Percentiles rank a stretch among this genome's conserved stretches.
Conservation (phyloP, 768 basidiomycete species). For the Sarcodon sp. region DNA sequence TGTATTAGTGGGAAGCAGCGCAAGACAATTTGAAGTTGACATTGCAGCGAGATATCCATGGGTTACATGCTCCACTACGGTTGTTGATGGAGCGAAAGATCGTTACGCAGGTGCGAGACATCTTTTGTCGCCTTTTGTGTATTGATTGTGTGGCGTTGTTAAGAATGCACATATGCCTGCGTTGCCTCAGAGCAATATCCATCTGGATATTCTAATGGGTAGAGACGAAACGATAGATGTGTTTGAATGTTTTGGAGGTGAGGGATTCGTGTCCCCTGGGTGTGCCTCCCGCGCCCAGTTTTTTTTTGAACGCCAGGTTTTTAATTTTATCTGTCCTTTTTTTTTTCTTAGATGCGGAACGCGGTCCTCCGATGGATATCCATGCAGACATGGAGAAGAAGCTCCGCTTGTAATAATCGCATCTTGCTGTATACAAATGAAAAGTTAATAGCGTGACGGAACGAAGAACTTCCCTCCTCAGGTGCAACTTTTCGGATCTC, state of each 20-base stretch:
- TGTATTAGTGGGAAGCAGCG: conserved; percentile 74
- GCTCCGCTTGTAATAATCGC: conserved; percentile 19
- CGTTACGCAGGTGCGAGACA: conserved; percentile 50
- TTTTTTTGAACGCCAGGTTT: not conserved
- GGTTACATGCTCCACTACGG: conserved; percentile 82
- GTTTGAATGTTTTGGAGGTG: conserved; percentile 50
- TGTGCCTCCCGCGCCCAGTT: too few species aligned
- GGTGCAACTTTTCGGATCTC: too few species aligned
- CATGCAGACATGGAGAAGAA: conserved; percentile 38
- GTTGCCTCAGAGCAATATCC: conserved; percentile 60
- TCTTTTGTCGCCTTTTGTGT: not conserved
- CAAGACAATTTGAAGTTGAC: conserved; percentile 82
- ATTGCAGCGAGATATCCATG: conserved; percentile 72
- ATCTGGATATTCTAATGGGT: conserved; percentile 89
- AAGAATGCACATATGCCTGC: conserved; percentile 60
- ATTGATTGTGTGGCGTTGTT: conserved; percentile 1
- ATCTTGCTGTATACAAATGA: too few species aligned
- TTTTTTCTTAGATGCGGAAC: conserved; percentile 15
- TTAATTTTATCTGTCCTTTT: not conserved
- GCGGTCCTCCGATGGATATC: conserved; percentile 23
- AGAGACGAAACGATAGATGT: conserved; percentile 76
- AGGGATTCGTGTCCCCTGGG: not conserved
- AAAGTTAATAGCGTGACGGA: too few species aligned
- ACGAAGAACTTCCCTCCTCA: too few species aligned
- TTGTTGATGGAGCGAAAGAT: conserved; percentile 91